phyloP scores from a whole-genome alignment of 2,329 filamentous ascomycete genomes.

The Rutstroemia sp. region DNA sequence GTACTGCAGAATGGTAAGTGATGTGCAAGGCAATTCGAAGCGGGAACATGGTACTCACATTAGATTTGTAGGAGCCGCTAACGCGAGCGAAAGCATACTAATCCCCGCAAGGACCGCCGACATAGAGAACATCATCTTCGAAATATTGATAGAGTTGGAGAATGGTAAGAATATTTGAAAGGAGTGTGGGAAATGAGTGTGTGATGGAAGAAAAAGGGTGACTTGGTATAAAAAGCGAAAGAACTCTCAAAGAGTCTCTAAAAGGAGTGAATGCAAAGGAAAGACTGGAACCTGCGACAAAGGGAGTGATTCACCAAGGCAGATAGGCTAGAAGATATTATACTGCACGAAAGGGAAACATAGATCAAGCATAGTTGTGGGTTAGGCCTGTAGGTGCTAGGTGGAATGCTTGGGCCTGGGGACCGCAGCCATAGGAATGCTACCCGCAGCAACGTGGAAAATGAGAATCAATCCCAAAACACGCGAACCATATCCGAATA shows the following conservation, averaged over 20 bases:
- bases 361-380: no score
- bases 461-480: no score
- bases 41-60: neutral
- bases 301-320: no score
- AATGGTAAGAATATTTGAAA: neutral
- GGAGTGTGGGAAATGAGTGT: neutral
- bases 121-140: slow-evolving; percentile 5
- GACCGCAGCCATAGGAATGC: no score
- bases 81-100: slow-evolving; percentile 6
- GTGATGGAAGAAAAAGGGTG: neutral
- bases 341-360: no score
- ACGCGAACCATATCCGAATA: no score
- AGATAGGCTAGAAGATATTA: no score
- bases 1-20: neutral
- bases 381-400: no score
- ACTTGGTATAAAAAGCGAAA: neutral
- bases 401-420: no score
- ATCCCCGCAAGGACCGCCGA: neutral
- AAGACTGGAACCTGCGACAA: neutral
- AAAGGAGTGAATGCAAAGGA: neutral
- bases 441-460: no score
- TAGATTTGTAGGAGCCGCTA: slow-evolving; percentile 1
- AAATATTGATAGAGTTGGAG: neutral
- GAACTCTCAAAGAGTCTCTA: neutral
- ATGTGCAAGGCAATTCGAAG: neutral